Conservation (phyloP, 805 yeast species). For the Candida sakaeoensis region DNA sequence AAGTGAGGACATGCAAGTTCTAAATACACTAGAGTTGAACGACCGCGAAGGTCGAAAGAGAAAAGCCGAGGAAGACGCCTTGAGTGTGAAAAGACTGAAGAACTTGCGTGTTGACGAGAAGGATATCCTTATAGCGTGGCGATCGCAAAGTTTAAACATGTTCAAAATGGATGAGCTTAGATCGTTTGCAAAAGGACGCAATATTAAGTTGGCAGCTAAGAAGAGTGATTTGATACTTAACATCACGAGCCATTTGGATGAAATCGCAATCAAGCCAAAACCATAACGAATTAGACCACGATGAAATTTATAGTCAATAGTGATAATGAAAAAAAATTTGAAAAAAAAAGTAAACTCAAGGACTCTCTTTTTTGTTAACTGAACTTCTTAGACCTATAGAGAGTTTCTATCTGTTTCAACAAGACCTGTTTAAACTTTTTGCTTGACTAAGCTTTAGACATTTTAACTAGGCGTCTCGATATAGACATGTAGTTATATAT, state of each 20-base stretch:
- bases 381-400: no score
- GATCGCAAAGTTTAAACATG: slow-evolving; percentile 25
- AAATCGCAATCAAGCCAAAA: slow-evolving; percentile 9
- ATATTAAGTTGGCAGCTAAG: slow-evolving; percentile 33
- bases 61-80: not conserved
- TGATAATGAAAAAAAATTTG: no score
- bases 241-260: slow-evolving; percentile 30
- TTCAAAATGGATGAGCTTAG: slow-evolving; percentile 44
- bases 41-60: slow-evolving; percentile 7
- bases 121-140: slow-evolving; percentile 42
- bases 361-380: no score
- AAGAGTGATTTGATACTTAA: slow-evolving; percentile 44
- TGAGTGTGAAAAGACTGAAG: slow-evolving; percentile 1
- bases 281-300: not conserved
- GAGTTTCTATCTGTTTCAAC: no score
- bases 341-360: no score
- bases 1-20: slow-evolving; percentile 8
- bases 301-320: no score
- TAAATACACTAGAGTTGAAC: slow-evolving; percentile 13
- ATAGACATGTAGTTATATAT: no score
- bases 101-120: slow-evolving; percentile 22
- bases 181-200: slow-evolving; percentile 34
- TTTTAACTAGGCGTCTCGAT: no score
- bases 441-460: no score
- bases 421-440: no score